Evolutionary conservation across 164 flowering plant species (phyloP).

Genomic region (Vitis labrusca): DNA sequence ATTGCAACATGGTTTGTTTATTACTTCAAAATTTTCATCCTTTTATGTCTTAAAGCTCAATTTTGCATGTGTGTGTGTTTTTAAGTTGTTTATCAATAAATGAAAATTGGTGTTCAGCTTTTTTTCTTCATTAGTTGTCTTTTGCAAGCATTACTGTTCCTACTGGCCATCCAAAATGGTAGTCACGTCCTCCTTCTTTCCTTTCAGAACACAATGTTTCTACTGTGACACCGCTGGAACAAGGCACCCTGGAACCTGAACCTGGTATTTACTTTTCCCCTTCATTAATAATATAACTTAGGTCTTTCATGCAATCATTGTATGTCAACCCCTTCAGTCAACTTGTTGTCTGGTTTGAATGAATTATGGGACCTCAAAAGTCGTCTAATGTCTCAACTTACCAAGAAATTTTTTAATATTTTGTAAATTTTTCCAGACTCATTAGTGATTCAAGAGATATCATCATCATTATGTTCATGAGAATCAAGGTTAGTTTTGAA

Average conservation of each 20-base stretch:
- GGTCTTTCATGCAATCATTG: neutral
- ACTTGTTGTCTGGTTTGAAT: neutral
- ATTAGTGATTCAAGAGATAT: neutral
- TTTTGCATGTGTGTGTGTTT: neutral
- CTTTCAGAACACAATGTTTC: slow-evolving; percentile 14
- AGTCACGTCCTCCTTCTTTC: neutral
- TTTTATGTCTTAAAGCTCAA: neutral
- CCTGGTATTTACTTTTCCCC: slow-evolving; percentile 12
- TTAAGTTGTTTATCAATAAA: no score
- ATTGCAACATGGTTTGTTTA: neutral
- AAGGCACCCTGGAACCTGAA: slow-evolving; percentile 8
- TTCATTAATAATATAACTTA: neutral
- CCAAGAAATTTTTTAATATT: no score
- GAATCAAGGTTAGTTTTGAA: neutral
- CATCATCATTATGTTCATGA: neutral
- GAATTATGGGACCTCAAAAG: no score
- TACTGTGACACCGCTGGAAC: neutral
- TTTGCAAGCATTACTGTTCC: neutral
- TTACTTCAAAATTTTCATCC: no score
- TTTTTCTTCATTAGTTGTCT: no score
- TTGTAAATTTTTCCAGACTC: no score
- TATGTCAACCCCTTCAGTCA: neutral
- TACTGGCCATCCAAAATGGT: neutral
- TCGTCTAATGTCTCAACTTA: no score
- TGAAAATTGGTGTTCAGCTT: no score